Evolutionary conservation across 768 basidiomycete species (phyloP), one percentile per base, ranked within the genome.

Genomic region (Leccinum imitatum): DNA sequence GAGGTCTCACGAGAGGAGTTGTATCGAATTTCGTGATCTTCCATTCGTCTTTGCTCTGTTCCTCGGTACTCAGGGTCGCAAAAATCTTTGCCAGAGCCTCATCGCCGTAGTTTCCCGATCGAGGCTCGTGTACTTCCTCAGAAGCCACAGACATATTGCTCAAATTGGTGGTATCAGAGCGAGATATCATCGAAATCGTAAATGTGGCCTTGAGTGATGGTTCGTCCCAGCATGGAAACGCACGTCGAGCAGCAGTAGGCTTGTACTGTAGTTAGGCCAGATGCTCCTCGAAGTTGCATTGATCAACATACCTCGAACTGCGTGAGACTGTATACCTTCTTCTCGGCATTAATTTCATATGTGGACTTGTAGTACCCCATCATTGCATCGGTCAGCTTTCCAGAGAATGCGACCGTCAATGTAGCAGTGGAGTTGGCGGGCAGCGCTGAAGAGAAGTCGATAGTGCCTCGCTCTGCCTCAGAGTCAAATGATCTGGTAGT

Each of bases 141-240:
- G 84, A 87, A 53, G 79, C 71, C 17, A 81, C 84, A 19, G 91
- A 81, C 91, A 94, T 96, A 76, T 98, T 98, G 77, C 87, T 88
- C 61, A 98, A 77, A 71, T 84, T 90, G 69, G 86, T 84, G 4
- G 90, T 89, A 62, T 85, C 84, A 9, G 76, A 78, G 60, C 87
- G 85, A n/a, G 93, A 91, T 67, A 95, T 80, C 80, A 95, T 79
- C 14, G 87, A 88, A 60, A 94, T 77, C 0, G 82, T 68, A 70
- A 89, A 91, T 3, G 88, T 93, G 0, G 94, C 89, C 73, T 98
- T 98, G 65, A 95, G 79, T 39, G 85, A 80, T 15, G 95, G 96
- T 70, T 97, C 95, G 70, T 97, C 95, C 91, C 92, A 96, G 77
- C 89, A 92, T 27, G 91, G 91, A 73, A 93, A 91, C 6, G 89